Evolutionary conservation across 306 rosid genomes (phyloP).

Genomic region (Prunus mira): DNA sequence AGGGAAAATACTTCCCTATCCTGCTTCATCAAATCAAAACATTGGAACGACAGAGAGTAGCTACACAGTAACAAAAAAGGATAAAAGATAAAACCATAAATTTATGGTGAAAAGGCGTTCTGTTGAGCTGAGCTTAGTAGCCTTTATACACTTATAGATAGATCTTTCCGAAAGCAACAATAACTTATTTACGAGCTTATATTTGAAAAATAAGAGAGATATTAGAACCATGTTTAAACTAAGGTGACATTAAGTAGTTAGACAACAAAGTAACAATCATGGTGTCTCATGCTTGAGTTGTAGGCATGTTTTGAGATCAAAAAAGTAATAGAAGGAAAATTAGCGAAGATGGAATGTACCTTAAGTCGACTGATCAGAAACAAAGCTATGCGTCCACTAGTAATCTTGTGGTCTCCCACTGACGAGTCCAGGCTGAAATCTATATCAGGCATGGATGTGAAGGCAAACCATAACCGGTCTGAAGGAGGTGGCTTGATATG

Average conservation of each 20-base stretch:
- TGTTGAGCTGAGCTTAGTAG: not conserved
- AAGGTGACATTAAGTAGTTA: not conserved
- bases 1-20: no score
- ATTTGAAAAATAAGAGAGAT: not conserved
- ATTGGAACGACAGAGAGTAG: not conserved
- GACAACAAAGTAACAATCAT: not conserved
- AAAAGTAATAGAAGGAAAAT: not conserved
- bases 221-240: not conserved
- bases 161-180: not conserved
- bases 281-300: not conserved
- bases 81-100: not conserved
- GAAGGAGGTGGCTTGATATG: constrained; percentile 96
- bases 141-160: not conserved
- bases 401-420: constrained; percentile 81
- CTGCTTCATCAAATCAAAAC: not conserved
- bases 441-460: constrained; percentile 89
- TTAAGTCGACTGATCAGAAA: constrained; percentile 68
- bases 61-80: not conserved
- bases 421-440: constrained; percentile 75
- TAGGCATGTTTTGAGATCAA: not conserved
- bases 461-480: constrained; percentile 83
- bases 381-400: constrained; percentile 59
- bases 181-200: not conserved
- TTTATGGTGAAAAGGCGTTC: not conserved
- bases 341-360: constrained; percentile 43